phyloP scores from a whole-genome alignment of 192 early-diverging fungal species.

The Coemansia umbellata region DNA sequence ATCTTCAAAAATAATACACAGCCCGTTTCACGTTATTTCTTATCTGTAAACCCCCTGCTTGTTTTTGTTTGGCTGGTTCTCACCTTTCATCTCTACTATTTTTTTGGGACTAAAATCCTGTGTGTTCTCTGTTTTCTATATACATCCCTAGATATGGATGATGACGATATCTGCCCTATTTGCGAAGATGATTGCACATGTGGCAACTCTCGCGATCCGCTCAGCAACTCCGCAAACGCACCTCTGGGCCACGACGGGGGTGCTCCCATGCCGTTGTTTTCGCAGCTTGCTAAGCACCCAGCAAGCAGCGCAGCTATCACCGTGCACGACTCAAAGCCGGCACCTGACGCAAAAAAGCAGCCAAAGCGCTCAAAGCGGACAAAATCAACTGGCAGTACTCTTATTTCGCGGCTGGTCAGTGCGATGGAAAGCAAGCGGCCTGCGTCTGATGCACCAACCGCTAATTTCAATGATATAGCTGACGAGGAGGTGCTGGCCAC shows the following conservation, averaged over 20 bases:
- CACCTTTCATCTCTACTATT: not conserved
- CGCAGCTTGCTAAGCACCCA: conserved; percentile 16
- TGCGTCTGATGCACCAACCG: not conserved
- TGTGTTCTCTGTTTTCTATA: conserved; percentile 17
- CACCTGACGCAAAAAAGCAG: conserved; percentile 1
- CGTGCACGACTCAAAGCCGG: not conserved
- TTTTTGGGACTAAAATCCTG: not conserved
- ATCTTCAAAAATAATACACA: no score
- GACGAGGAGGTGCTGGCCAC: conserved; percentile 7
- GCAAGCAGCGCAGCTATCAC: not conserved
- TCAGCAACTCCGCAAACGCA: not conserved
- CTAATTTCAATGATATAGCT: not conserved
- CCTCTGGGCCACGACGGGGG: not conserved
- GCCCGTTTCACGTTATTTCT: no score
- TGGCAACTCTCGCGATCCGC: conserved; percentile 10
- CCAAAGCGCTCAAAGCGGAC: conserved; percentile 2
- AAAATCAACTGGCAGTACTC: conserved; percentile 17
- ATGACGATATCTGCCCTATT: conserved; percentile 50
- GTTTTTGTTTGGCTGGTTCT: not conserved
- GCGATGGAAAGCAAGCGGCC: conserved; percentile 17
- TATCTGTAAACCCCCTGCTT: no score
- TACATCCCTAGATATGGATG: conserved; percentile 33
- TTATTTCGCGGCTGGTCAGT: conserved; percentile 29
- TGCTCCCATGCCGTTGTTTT: conserved; percentile 26
- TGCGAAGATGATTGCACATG: conserved; percentile 50